phyloP scores from a whole-genome alignment of 2,329 filamentous ascomycete genomes.

The Fusarium chuoi region DNA sequence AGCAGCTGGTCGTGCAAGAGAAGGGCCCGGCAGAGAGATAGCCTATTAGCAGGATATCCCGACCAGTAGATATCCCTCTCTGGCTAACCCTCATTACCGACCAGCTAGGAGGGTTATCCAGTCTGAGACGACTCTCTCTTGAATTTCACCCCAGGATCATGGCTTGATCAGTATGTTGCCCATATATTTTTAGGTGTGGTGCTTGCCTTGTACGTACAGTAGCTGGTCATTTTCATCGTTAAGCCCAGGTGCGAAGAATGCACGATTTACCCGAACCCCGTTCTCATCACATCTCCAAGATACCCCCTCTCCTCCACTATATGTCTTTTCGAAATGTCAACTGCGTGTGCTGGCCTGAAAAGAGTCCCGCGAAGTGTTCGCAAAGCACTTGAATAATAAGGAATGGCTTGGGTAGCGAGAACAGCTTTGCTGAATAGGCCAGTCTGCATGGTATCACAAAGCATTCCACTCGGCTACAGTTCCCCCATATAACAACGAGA shows the following conservation, averaged over 20 bases:
- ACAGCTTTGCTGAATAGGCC: no score
- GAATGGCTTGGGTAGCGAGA: no score
- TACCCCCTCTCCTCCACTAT: no score
- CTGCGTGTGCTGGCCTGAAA: no score
- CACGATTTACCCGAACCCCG: no score
- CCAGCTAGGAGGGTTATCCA: fast-evolving
- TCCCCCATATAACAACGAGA: no score
- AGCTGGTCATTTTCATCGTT: background rate
- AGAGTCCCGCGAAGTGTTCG: no score
- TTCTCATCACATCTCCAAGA: no score
- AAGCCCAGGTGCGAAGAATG: background rate
- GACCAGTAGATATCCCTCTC: fast-evolving
- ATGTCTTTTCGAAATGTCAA: no score
- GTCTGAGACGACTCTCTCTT: fast-evolving
- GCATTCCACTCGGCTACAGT: no score
- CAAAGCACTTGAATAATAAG: no score
- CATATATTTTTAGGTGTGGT: background rate
- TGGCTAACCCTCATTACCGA: fast-evolving
- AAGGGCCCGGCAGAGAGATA: background rate
- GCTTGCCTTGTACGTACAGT: background rate
- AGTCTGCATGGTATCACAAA: no score
- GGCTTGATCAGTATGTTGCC: background rate
- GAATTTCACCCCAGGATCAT: fast-evolving
- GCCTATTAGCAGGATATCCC: fast-evolving
- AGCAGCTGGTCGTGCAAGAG: background rate